A percentile compares a stretch with the other conserved stretches of the same genome.
These are phyloP conservation scores for Candida tropicalis DNA, from an alignment of 1,139 yeast genomes.

Conservation along the genomic window DNA sequence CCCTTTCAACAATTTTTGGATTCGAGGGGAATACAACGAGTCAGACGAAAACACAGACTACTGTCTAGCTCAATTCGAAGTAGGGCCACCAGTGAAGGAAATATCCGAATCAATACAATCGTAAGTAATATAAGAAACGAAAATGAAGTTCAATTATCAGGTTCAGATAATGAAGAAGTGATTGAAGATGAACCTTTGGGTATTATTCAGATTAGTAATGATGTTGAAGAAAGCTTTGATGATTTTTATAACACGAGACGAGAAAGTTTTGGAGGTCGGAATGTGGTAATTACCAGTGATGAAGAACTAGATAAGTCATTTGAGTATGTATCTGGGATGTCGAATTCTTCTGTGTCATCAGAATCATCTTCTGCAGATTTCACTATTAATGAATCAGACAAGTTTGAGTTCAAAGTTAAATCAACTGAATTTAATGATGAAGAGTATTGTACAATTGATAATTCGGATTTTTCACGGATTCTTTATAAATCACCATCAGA, in stretches of 20 bases:
- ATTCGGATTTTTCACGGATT: slow-evolving; percentile 25
- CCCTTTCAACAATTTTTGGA: slow-evolving; percentile 6
- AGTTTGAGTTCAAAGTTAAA: slow-evolving; percentile 6
- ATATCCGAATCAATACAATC: slow-evolving; percentile 10
- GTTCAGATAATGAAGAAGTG: slow-evolving; percentile 3
- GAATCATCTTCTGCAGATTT: neutral
- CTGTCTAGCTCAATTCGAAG: slow-evolving; percentile 8
- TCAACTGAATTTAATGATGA: slow-evolving; percentile 18
- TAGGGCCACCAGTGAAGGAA: slow-evolving; percentile 14
- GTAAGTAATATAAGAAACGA: slow-evolving; percentile 12
- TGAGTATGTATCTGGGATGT: slow-evolving; percentile 8
- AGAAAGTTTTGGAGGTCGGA: slow-evolving; percentile 22
- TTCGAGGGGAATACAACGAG: slow-evolving; percentile 1
- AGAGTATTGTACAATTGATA: slow-evolving; percentile 20
- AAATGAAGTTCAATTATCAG: slow-evolving; percentile 12
- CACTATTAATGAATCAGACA: slow-evolving; percentile 3
- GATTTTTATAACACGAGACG: slow-evolving; percentile 27
- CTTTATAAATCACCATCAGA: slow-evolving; percentile 33
- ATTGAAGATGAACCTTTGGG: slow-evolving; percentile 10
- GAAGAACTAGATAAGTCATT: slow-evolving; percentile 9
- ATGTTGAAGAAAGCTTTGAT: slow-evolving; percentile 27
- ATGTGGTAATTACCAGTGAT: slow-evolving; percentile 5
- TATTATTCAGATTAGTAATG: slow-evolving; percentile 8
- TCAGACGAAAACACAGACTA: slow-evolving; percentile 2
- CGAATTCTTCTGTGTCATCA: neutral